Percentiles rank a stretch among this genome's conserved stretches.
Evolutionary conservation across 495 filamentous ascomycete genomes (phyloP).

Genomic region (Sordaria brevicollis): DNA sequence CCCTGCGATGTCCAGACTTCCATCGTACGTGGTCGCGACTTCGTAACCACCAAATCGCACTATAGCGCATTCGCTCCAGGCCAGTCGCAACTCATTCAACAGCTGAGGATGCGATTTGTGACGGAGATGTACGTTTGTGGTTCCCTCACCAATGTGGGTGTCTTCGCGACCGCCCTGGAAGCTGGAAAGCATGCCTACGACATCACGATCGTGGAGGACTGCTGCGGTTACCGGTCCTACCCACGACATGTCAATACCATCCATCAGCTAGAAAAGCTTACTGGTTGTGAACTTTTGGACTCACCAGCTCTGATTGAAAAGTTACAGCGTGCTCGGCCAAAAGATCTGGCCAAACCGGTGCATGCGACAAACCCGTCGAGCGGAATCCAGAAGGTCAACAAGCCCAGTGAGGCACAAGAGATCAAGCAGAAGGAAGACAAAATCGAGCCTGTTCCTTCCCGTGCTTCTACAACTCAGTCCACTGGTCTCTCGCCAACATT

Average conservation of each 20-base stretch:
- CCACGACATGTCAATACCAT: slow-evolving; percentile 66
- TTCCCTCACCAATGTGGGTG: slow-evolving; percentile 75
- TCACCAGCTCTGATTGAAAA: slow-evolving; percentile 46
- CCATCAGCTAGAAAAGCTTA: slow-evolving; percentile 61
- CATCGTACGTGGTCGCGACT: slow-evolving; percentile 49
- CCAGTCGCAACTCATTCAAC: slow-evolving; percentile 49
- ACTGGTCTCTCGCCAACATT: slow-evolving; percentile 21
- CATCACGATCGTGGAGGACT: slow-evolving; percentile 81
- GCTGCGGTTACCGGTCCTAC: slow-evolving; percentile 70
- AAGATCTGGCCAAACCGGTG: not conserved
- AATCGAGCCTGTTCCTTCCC: not conserved
- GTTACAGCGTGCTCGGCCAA: slow-evolving; percentile 7
- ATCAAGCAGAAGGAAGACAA: not conserved
- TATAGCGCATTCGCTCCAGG: slow-evolving; percentile 68
- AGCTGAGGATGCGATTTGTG: slow-evolving; percentile 65
- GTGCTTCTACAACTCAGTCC: not conserved
- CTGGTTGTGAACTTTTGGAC: slow-evolving; percentile 57
- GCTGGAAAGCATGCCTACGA: slow-evolving; percentile 78
- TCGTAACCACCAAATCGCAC: slow-evolving; percentile 63
- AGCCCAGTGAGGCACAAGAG: not conserved
- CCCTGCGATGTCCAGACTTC: slow-evolving; percentile 45
- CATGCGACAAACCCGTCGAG: not conserved
- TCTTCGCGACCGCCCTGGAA: slow-evolving; percentile 88
- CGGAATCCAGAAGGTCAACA: not conserved
- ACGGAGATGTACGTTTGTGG: slow-evolving; percentile 92